Evolutionary conservation across 495 filamentous ascomycete species (phyloP).

Genomic region (Pseudoneurospora amorphoporcata): DNA sequence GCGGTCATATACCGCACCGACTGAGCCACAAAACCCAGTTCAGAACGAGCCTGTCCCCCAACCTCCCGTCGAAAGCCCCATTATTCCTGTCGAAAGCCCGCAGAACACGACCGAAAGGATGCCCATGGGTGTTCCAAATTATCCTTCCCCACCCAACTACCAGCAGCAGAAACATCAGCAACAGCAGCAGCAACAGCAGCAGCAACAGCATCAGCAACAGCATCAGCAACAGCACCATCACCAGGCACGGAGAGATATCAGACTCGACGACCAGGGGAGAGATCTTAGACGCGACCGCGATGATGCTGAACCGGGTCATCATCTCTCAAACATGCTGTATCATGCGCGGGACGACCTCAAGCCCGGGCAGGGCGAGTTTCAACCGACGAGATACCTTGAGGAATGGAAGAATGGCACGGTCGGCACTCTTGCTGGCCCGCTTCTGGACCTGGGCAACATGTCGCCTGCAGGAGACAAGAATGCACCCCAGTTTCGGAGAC

Average conservation of each 20-base stretch:
- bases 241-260: constrained; percentile 7
- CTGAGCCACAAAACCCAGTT: not conserved
- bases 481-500: constrained; percentile 27
- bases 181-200: not conserved
- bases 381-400: constrained; percentile 37
- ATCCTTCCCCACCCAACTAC: not conserved
- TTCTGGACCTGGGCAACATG: constrained; percentile 38
- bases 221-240: not conserved
- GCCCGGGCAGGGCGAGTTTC: constrained; percentile 34
- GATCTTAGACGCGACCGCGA: constrained; percentile 9
- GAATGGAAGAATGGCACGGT: constrained; percentile 50
- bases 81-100: not conserved
- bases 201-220: not conserved
- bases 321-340: constrained; percentile 35
- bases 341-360: constrained; percentile 29
- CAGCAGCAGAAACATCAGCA: too few relatives aligned
- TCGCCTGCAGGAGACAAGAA: constrained; percentile 27
- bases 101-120: not conserved
- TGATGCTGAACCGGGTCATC: constrained; percentile 18
- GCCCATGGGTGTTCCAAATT: not conserved
- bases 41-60: not conserved
- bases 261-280: not conserved
- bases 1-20: not conserved
- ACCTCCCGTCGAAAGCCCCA: not conserved
- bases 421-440: constrained; percentile 37